These are phyloP conservation scores for Prunus yedoensis DNA, from an alignment of 331 rosid genomes.

Conservation along the genomic window DNA sequence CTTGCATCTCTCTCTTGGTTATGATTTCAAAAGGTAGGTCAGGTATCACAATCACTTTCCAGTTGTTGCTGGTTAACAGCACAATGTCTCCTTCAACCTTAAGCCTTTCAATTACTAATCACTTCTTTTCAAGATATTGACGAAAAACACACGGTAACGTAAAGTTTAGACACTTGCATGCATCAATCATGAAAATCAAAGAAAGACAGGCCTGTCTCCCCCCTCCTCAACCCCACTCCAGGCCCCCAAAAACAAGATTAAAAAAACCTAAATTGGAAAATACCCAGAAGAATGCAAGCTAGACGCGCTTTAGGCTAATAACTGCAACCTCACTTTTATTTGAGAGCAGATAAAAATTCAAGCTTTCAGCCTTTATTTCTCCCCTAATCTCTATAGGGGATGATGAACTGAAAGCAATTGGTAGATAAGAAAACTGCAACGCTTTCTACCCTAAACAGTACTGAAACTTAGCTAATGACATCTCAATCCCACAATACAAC, in stretches of 20 bases:
- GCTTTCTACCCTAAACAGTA: neutral
- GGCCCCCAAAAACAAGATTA: neutral
- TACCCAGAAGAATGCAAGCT: neutral
- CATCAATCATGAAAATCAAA: neutral
- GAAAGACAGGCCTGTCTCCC: neutral
- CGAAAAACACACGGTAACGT: neutral
- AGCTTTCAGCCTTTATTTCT: neutral
- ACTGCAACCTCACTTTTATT: neutral
- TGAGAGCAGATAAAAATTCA: neutral
- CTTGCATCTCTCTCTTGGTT: slow-evolving; percentile 31
- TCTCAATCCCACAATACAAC: neutral
- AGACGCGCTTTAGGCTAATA: neutral
- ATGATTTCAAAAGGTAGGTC: slow-evolving; percentile 34
- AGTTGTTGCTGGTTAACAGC: slow-evolving; percentile 23
- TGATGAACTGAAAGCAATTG: slow-evolving; percentile 2
- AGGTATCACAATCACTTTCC: slow-evolving; percentile 33
- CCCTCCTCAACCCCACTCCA: neutral
- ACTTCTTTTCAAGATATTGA: neutral
- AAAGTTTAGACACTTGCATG: slow-evolving; percentile 6
- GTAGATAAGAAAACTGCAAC: neutral
- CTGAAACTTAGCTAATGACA: neutral
- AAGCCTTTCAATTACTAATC: neutral
- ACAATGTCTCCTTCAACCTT: slow-evolving; percentile 8
- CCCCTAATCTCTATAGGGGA: neutral
- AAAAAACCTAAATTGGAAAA: neutral